Evolutionary conservation across 805 yeast genomes (phyloP).

Genomic region (Sungouiozyma intestinalis): DNA sequence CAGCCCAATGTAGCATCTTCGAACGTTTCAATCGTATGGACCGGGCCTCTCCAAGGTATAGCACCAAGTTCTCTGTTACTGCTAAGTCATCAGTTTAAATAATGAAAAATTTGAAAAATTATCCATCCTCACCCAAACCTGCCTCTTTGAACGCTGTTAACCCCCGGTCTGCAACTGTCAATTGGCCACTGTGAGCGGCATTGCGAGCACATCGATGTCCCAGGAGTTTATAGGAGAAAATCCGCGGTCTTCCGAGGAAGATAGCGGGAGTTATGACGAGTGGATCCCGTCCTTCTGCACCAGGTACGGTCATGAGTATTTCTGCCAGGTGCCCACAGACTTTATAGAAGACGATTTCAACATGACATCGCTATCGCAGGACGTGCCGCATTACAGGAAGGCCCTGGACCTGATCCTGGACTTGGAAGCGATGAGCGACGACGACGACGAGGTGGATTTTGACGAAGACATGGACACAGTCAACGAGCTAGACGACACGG

Average conservation of each 20-base stretch:
- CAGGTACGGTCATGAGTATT: constrained; percentile 76
- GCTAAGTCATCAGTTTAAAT: neutral
- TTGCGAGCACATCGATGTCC: constrained; percentile 7
- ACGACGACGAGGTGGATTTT: constrained; percentile 21
- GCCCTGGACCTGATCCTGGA: constrained; percentile 87
- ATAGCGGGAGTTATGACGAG: constrained; percentile 37
- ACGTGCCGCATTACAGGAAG: constrained; percentile 85
- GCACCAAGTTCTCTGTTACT: neutral
- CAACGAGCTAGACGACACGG: constrained; percentile 1
- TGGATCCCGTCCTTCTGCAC: constrained; percentile 81
- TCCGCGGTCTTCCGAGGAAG: constrained; percentile 19
- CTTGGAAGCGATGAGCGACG: constrained; percentile 45
- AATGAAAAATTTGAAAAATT: neutral
- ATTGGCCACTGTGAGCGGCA: too few species aligned
- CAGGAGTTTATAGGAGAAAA: constrained; percentile 18
- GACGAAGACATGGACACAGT: constrained; percentile 9
- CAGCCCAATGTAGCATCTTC: constrained; percentile 8
- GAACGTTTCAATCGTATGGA: too few species aligned
- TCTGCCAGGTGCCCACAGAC: constrained; percentile 84
- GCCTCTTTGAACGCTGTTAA: too few species aligned
- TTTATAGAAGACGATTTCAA: constrained; percentile 96
- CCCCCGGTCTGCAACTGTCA: too few species aligned
- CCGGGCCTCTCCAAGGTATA: too few species aligned
- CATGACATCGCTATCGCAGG: constrained; percentile 73
- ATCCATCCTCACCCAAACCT: neutral